These are phyloP conservation scores for Cymbidium sinense DNA, from an alignment of 106 monocot species.

Conservation along the genomic window DNA sequence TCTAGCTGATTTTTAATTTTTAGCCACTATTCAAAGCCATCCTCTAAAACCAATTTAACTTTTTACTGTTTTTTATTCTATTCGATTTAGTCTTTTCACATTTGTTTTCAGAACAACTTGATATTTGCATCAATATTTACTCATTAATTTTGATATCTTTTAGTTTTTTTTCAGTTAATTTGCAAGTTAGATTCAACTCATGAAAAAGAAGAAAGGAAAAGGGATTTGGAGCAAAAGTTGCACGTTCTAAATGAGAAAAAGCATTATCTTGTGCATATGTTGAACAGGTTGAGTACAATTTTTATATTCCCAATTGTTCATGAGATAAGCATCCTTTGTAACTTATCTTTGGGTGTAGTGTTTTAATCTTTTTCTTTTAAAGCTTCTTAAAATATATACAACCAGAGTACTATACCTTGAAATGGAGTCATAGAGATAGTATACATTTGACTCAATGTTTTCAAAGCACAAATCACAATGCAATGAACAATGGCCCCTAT, in stretches of 20 bases:
- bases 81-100: not conserved
- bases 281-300: conserved; percentile 25
- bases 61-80: not conserved
- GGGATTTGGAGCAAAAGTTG: conserved; percentile 33
- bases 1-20: not conserved
- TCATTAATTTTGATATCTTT: not conserved
- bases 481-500: too few species aligned
- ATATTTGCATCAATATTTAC: not conserved
- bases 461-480: too few species aligned
- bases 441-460: too few species aligned
- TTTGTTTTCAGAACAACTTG: not conserved
- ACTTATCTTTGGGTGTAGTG: not conserved
- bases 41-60: not conserved
- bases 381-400: too few species aligned
- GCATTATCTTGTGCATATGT: conserved; percentile 49
- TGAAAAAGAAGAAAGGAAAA: conserved; percentile 30
- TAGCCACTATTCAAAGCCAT: not conserved
- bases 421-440: too few species aligned
- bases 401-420: too few species aligned
- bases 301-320: not conserved
- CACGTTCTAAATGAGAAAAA: conserved; percentile 41
- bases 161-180: not conserved
- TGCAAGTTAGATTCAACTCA: conserved; percentile 3
- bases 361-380: too few species aligned
- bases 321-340: not conserved